phyloP scores from a whole-genome alignment of 805 yeast species.

The Suhomyces sp. region DNA sequence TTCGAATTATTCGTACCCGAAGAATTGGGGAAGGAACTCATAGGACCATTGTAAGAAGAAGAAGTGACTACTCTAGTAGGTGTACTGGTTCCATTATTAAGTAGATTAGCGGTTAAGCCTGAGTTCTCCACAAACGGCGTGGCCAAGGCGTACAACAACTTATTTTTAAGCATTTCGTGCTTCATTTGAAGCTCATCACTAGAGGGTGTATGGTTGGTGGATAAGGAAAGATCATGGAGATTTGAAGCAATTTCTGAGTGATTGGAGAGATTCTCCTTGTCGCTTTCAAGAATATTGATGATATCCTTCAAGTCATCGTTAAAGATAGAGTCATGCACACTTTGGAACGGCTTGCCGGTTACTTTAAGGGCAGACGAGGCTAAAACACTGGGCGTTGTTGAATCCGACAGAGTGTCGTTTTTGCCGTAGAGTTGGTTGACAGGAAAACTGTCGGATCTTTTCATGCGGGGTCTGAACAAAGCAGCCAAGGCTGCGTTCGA shows the following conservation, averaged over 20 bases:
- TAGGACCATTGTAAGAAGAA: not conserved
- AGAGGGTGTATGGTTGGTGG: conserved; percentile 29
- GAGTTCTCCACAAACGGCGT: conserved; percentile 56
- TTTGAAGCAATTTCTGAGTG: conserved; percentile 47
- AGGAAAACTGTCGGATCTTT: conserved; percentile 39
- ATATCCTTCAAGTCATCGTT: conserved; percentile 48
- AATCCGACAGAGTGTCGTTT: not conserved
- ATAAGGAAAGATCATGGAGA: conserved; percentile 55
- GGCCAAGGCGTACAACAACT: conserved; percentile 60
- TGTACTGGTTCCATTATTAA: conserved; percentile 18
- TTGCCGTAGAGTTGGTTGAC: conserved; percentile 15
- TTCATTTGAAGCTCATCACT: conserved; percentile 24
- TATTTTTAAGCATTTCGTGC: conserved; percentile 41
- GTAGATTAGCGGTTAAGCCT: conserved; percentile 24
- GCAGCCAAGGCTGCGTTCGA: conserved; percentile 49
- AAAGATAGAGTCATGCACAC: conserved; percentile 17
- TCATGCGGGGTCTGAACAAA: conserved; percentile 36
- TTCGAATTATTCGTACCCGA: conserved; percentile 17
- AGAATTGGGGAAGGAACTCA: conserved; percentile 17
- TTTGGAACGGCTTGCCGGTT: not conserved
- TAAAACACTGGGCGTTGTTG: not conserved
- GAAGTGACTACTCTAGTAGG: conserved; percentile 5
- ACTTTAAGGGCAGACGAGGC: not conserved
- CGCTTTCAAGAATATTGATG: conserved; percentile 46
- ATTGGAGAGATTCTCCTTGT: conserved; percentile 25